Conservation (phyloP, 73 alveolate species). For the Urostyla sp. region DNA sequence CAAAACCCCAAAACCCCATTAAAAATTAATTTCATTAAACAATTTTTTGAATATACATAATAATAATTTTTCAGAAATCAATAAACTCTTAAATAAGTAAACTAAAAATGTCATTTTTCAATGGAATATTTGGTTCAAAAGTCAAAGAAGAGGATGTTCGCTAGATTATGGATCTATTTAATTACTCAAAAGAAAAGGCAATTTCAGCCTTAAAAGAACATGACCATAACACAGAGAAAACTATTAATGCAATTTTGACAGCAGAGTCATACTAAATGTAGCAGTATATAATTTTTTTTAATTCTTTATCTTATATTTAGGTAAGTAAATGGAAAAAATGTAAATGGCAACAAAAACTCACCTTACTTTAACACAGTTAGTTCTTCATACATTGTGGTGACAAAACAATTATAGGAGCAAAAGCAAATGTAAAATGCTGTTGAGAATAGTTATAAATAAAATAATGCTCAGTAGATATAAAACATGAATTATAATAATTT, state of each 20-base stretch:
- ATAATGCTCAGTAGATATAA: background rate
- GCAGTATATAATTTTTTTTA: too few species aligned
- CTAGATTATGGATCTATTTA: background rate
- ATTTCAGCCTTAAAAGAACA: background rate
- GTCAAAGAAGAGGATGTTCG: background rate
- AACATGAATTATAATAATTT: too few species aligned
- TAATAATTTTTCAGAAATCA: too few species aligned
- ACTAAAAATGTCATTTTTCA: background rate
- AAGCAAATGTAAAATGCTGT: background rate
- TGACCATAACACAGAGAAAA: too few species aligned
- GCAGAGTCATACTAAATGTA: too few species aligned
- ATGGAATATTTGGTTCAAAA: background rate
- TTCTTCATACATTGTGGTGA: background rate
- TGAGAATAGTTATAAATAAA: background rate
- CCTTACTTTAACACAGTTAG: background rate
- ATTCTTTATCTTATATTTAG: too few species aligned
- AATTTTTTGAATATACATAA: too few species aligned
- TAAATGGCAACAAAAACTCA: background rate
- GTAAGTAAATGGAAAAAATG: too few species aligned
- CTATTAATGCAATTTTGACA: too few species aligned
- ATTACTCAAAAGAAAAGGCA: background rate
- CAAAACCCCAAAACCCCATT: background rate
- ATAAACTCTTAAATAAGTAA: too few species aligned
- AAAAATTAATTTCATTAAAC: background rate
- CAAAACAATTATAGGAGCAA: background rate